Conservation (phyloP, 495 filamentous ascomycete species). For the Pyrenopolyporus hunteri region DNA sequence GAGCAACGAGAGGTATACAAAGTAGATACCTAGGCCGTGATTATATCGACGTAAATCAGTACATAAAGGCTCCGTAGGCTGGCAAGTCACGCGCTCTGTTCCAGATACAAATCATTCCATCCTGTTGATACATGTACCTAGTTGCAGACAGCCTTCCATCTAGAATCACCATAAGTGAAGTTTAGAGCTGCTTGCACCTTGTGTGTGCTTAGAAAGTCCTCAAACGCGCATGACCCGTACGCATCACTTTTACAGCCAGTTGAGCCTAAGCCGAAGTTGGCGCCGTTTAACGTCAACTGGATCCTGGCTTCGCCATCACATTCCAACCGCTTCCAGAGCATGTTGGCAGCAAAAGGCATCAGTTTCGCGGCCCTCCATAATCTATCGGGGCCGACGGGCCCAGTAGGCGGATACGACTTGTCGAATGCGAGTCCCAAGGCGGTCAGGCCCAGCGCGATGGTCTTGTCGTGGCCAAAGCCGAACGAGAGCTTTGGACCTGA, state of each 20-base stretch:
- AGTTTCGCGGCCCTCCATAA: slow-evolving; percentile 21
- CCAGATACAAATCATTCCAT: neutral
- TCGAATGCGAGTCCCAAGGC: slow-evolving; percentile 26
- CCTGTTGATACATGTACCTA: neutral
- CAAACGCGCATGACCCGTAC: slow-evolving; percentile 23
- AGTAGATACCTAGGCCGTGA: too few species aligned
- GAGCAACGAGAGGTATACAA: too few species aligned
- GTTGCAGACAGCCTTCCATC: slow-evolving; percentile 16
- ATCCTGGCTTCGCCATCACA: slow-evolving; percentile 11
- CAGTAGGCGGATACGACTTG: slow-evolving; percentile 9
- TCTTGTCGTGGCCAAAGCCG: slow-evolving; percentile 29
- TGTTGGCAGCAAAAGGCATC: slow-evolving; percentile 24
- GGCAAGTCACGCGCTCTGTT: too few species aligned
- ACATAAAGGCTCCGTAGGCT: too few species aligned
- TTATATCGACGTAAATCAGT: too few species aligned
- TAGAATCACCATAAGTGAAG: slow-evolving; percentile 13
- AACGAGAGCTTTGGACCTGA: slow-evolving; percentile 12
- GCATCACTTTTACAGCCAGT: slow-evolving; percentile 22
- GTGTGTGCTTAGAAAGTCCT: slow-evolving; percentile 15
- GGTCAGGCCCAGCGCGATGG: slow-evolving; percentile 22
- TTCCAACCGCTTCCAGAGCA: slow-evolving; percentile 24
- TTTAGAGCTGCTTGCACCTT: slow-evolving; percentile 17
- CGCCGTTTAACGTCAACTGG: slow-evolving; percentile 20
- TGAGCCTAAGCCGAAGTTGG: slow-evolving; percentile 19
- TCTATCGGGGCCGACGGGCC: slow-evolving; percentile 17